phyloP scores from a whole-genome alignment of 257 asterid species.

The Misopates orontium region DNA sequence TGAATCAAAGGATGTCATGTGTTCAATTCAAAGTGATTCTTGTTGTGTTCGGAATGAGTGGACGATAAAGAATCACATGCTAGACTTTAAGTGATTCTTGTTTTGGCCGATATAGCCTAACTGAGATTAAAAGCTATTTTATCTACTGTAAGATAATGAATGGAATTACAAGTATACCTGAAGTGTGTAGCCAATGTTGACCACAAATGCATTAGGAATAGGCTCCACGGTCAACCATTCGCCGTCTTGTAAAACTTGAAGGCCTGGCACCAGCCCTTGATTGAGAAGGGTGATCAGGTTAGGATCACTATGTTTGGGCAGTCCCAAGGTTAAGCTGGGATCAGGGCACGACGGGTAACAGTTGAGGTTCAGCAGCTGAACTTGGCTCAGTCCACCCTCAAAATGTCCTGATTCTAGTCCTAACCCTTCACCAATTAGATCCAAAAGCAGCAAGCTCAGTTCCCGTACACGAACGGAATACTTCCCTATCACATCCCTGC shows the following conservation, averaged over 20 bases:
- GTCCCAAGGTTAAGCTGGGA: constrained; percentile 37
- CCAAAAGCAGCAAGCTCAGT: constrained; percentile 26
- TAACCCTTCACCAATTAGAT: constrained; percentile 33
- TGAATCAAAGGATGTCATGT: no score
- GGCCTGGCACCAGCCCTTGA: constrained; percentile 34
- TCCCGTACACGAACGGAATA: constrained; percentile 28
- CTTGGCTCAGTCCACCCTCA: constrained; percentile 20
- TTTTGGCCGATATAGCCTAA: no score
- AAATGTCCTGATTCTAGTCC: constrained; percentile 33
- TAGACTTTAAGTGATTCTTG: no score
- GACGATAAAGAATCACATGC: no score
- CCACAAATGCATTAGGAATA: constrained; percentile 31
- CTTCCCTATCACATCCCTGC: constrained; percentile 38
- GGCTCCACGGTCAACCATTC: constrained; percentile 33
- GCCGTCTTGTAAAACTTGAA: constrained; percentile 35
- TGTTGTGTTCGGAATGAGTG: not conserved
- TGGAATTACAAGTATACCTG: constrained; percentile 25
- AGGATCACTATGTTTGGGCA: constrained; percentile 34
- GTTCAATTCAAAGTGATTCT: not conserved
- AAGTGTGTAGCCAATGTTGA: constrained; percentile 33
- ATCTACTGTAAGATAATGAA: not conserved
- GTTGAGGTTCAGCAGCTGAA: constrained; percentile 30
- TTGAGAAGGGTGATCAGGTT: constrained; percentile 33
- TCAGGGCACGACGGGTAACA: constrained; percentile 33
- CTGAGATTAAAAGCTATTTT: no score